A percentile compares a stretch with the other conserved stretches of the same genome.
These are phyloP conservation scores for Limtongia smithiae DNA, from an alignment of 805 yeast species.

Conservation along the genomic window DNA sequence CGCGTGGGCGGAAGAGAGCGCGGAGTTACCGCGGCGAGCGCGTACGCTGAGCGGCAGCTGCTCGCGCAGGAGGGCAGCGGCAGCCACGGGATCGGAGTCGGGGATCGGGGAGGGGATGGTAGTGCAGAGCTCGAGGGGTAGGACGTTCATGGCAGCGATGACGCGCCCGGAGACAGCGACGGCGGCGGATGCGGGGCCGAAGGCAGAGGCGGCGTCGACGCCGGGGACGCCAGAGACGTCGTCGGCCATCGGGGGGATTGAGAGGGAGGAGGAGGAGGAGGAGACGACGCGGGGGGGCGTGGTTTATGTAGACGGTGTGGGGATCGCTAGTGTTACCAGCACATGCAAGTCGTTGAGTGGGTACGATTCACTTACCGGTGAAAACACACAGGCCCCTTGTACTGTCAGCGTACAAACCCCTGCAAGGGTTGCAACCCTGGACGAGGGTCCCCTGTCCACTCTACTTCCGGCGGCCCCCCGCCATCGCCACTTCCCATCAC, in stretches of 20 bases:
- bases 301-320: too few relatives aligned
- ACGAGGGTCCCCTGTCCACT: neutral
- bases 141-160: constrained; percentile 26
- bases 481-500: neutral
- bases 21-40: constrained; percentile 69
- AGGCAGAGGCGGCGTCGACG: neutral
- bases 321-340: too few relatives aligned
- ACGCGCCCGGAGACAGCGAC: constrained; percentile 27
- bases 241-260: neutral
- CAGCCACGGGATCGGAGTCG: constrained; percentile 1
- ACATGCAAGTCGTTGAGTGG: too few relatives aligned
- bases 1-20: constrained; percentile 71
- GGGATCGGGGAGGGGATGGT: constrained; percentile 5
- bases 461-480: neutral
- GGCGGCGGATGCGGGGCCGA: constrained; percentile 15
- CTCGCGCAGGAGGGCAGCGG: neutral
- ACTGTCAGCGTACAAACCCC: too few relatives aligned
- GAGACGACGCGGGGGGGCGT: too few relatives aligned
- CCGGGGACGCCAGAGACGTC: neutral
- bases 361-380: too few relatives aligned
- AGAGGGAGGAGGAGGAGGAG: neutral
- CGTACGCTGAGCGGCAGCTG: constrained; percentile 18
- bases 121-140: constrained; percentile 25
- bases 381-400: too few relatives aligned
- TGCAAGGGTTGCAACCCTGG: too few relatives aligned